Evolutionary conservation across 106 monocot species (phyloP), one percentile per base, ranked within the genome.

Genomic region (Platanthera guangdongensis): DNA sequence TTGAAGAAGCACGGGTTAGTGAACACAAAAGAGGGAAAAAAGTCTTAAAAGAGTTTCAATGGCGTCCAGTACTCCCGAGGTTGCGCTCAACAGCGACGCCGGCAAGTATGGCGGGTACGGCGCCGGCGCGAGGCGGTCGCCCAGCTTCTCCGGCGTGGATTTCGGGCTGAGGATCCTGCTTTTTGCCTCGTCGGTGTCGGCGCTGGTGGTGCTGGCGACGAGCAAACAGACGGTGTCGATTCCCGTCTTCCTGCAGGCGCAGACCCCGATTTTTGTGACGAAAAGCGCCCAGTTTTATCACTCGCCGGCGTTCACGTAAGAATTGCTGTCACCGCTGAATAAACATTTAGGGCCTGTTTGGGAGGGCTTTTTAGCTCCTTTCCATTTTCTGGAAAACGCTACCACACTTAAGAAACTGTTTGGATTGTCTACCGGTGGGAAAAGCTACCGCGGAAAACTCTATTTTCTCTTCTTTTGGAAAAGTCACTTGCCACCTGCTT

Each of bases 1-100:
- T 25, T 25, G 39, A 3, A 39, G 39, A 0, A 39, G 39, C 39
- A 39, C 39, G 39, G 39, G 39, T 39, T 39, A 39, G 39, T 39
- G 39, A 39, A 39, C 2, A 3, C 2, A 39, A 39, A 39, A 39
- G 39, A 39, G 39, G 39, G 39, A 1, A 39, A 39, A 39, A 39
- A 39, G 1, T 39, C 2, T 3, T 39, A 39, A 39, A 25, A 25
- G 25, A 25, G 25, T 25, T 25, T 25, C 25, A 25, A 70, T 70
- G 70, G 70, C 70, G 2, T 70, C 70, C 16, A 65, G 39, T 53
- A 53, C 70, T 16, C 70, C 70, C 14, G 70, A 70, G 70, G 70
- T 70, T 70, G 70, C 70, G 47, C 47, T 70, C 11, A 65, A 65
- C 65, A 65, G 32, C 65, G 12, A 10, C 47, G 70, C 39, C 68